phyloP scores from a whole-genome alignment of 2,329 filamentous ascomycete species.

The Diaporthe velutina region DNA sequence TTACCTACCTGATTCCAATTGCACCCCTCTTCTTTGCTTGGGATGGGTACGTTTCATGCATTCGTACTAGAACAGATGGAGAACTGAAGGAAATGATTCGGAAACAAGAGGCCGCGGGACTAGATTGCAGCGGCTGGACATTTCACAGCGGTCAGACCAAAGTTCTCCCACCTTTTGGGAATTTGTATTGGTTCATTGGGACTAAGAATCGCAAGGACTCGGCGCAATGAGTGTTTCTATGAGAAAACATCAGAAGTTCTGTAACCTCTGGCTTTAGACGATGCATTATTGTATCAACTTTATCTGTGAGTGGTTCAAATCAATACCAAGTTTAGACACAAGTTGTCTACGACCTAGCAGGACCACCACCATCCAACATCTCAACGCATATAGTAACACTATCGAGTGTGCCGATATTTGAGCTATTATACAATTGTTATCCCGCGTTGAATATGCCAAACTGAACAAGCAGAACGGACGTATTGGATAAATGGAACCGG shows the following conservation, averaged over 20 bases:
- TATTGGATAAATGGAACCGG: too few relatives aligned
- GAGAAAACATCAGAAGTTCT: too few relatives aligned
- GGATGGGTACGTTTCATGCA: constrained; percentile 10
- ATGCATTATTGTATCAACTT: too few relatives aligned
- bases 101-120: neutral
- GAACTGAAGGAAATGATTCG: neutral
- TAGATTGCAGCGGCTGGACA: constrained; percentile 2
- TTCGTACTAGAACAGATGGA: constrained; percentile 3
- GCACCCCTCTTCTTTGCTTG: neutral
- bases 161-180: constrained; percentile 3
- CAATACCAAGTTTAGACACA: too few relatives aligned
- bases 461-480: too few relatives aligned
- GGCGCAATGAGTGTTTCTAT: neutral
- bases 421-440: too few relatives aligned
- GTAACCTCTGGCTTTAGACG: too few relatives aligned
- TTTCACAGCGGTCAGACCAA: constrained; percentile 12
- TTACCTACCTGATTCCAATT: neutral
- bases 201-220: neutral
- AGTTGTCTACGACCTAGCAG: too few relatives aligned
- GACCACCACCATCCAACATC: too few relatives aligned
- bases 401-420: too few relatives aligned
- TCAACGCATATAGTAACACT: too few relatives aligned
- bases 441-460: too few relatives aligned
- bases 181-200: constrained; percentile 15
- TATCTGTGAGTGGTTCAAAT: neutral